phyloP scores from a whole-genome alignment of 2,329 filamentous ascomycete species.

The Eutypella sp. region DNA sequence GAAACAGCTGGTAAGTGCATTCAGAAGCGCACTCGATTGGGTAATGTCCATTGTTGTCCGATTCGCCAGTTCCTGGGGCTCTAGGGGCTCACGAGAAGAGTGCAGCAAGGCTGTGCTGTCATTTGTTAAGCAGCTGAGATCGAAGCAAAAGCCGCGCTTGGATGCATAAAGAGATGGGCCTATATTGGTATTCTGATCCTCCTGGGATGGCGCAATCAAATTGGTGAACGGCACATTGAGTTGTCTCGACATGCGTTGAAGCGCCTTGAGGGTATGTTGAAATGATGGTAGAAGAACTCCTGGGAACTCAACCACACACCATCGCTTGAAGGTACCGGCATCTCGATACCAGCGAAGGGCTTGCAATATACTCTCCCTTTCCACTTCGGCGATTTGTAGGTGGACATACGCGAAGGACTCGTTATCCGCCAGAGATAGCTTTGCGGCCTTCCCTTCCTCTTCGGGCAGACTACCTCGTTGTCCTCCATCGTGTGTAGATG shows the following conservation, averaged over 20 bases:
- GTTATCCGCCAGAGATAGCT: conserved; percentile 28
- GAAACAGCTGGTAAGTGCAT: conserved; percentile 46
- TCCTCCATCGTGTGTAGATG: conserved; percentile 10
- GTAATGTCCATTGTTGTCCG: conserved; percentile 47
- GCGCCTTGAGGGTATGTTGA: conserved; percentile 47
- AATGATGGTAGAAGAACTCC: conserved; percentile 55
- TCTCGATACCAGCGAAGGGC: conserved; percentile 27
- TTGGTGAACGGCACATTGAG: conserved; percentile 44
- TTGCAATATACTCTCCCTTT: conserved; percentile 13
- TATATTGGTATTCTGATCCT: conserved; percentile 20
- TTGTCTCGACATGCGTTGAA: conserved; percentile 47
- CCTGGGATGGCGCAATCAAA: conserved; percentile 33
- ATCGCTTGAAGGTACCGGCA: conserved; percentile 6
- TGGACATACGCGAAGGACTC: conserved; percentile 23
- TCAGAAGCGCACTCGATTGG: conserved; percentile 47
- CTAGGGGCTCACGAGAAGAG: conserved; percentile 10
- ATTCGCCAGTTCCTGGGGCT: conserved; percentile 19
- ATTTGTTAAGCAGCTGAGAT: conserved; percentile 30
- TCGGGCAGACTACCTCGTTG: not conserved
- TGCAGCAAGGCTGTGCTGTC: conserved; percentile 17
- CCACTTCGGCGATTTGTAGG: conserved; percentile 24
- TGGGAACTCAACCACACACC: conserved; percentile 55
- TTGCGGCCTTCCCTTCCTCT: not conserved
- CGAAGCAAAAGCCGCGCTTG: conserved; percentile 43
- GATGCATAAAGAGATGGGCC: conserved; percentile 47